A percentile compares a stretch with the other conserved stretches of the same genome.
Conservation (phyloP, 73 alveolate species). For the Blepharisma japonicum region DNA sequence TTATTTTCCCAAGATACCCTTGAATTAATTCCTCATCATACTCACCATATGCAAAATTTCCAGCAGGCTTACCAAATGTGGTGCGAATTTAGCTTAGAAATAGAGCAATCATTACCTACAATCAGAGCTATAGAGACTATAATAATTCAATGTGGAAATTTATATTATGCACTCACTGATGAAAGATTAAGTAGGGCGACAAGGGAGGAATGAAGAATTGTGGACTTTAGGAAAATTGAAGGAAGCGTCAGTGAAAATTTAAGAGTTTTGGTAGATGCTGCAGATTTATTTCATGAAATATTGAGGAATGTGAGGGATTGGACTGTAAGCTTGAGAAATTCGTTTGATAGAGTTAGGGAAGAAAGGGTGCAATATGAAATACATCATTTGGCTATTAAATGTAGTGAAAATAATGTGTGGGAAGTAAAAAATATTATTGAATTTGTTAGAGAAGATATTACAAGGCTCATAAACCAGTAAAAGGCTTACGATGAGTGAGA, state of each 20-base stretch:
- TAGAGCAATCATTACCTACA: not conserved
- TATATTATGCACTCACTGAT: not conserved
- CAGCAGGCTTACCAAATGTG: not conserved
- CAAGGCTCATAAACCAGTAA: no score
- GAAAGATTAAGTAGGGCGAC: not conserved
- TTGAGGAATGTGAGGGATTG: not conserved
- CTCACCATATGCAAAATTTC: not conserved
- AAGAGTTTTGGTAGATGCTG: not conserved
- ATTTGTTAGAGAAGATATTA: no score
- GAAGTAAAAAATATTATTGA: no score
- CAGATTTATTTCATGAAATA: slow-evolving; percentile 12
- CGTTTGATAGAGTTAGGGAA: not conserved
- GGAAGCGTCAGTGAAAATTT: not conserved
- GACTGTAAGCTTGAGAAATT: slow-evolving; percentile 7
- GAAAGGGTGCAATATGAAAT: not conserved
- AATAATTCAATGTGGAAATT: not conserved
- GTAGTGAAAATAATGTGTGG: no score
- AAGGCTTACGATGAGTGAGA: no score
- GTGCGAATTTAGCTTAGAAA: not conserved
- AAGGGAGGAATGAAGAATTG: slow-evolving; percentile 1
- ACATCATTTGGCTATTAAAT: not conserved
- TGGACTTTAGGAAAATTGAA: not conserved
- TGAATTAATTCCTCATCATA: no score
- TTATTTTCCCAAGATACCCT: not conserved
- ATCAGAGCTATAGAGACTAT: not conserved